These are phyloP conservation scores for Articulospora tetracladia DNA, from an alignment of 495 filamentous ascomycete species.

Conservation along the genomic window DNA sequence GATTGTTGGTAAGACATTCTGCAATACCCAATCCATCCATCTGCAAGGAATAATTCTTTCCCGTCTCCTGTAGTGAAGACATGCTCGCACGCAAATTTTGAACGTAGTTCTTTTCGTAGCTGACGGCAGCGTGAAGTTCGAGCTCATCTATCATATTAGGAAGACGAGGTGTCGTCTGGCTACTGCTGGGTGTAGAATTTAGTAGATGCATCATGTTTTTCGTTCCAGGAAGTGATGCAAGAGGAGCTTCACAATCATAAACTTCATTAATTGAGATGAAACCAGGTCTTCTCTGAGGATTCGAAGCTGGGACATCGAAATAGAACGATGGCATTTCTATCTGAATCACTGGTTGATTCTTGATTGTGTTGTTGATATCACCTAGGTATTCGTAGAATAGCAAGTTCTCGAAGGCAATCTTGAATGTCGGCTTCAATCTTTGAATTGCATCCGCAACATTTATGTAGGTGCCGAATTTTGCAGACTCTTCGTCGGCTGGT, in stretches of 20 bases:
- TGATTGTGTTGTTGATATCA: constrained; percentile 10
- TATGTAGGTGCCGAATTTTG: background rate
- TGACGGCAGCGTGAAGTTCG: background rate
- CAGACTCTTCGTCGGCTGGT: background rate
- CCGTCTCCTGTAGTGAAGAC: background rate
- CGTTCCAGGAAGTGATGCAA: no score
- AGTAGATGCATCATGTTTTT: background rate
- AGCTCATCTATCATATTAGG: background rate
- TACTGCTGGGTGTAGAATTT: background rate
- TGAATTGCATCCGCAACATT: constrained; percentile 21
- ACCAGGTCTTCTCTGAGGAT: background rate
- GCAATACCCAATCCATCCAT: background rate
- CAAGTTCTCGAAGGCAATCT: constrained; percentile 32
- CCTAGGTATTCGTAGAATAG: constrained; percentile 26
- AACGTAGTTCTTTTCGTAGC: constrained; percentile 20
- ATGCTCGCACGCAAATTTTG: constrained; percentile 18
- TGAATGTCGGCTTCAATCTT: constrained; percentile 21
- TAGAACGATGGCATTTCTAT: background rate
- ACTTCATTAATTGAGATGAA: constrained; percentile 5
- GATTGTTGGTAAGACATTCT: no score
- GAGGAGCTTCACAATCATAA: background rate
- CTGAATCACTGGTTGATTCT: background rate
- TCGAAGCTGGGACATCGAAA: background rate
- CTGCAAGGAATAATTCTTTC: background rate
- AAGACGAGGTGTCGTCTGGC: background rate